phyloP scores from a whole-genome alignment of 2,329 filamentous ascomycete genomes.

The Ophiosphaerella korrae region DNA sequence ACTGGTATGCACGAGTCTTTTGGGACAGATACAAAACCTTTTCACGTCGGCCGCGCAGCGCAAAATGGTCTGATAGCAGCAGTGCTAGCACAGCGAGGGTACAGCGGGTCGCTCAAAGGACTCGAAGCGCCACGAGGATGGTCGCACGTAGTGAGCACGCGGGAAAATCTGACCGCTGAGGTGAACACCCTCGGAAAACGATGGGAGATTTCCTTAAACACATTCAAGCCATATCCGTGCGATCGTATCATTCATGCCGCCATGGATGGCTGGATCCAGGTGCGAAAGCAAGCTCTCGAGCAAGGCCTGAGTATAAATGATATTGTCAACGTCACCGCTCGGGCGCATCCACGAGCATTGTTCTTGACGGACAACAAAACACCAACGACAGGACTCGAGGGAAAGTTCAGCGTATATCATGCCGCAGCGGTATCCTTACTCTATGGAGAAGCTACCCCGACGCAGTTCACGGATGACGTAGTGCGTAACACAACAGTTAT shows the following conservation, averaged over 20 bases:
- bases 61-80: neutral
- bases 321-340: neutral
- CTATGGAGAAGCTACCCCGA: conserved; percentile 58
- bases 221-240: neutral
- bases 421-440: conserved; percentile 58
- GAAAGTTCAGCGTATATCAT: conserved; percentile 63
- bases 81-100: neutral
- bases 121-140: neutral
- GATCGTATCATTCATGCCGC: neutral
- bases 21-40: neutral
- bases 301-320: neutral
- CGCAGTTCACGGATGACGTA: conserved; percentile 56
- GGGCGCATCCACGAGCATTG: neutral
- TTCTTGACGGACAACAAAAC: neutral
- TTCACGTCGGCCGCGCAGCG: neutral
- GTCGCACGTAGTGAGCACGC: conserved; percentile 11
- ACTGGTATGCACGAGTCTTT: neutral
- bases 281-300: neutral
- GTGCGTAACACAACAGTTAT: conserved; percentile 52
- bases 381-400: conserved; percentile 36
- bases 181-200: neutral
- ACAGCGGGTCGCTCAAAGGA: neutral
- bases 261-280: neutral
- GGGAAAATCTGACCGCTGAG: neutral
- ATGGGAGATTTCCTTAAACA: neutral